Conservation (phyloP, 2,329 filamentous ascomycete species). For the Aureobasidium sp. region DNA sequence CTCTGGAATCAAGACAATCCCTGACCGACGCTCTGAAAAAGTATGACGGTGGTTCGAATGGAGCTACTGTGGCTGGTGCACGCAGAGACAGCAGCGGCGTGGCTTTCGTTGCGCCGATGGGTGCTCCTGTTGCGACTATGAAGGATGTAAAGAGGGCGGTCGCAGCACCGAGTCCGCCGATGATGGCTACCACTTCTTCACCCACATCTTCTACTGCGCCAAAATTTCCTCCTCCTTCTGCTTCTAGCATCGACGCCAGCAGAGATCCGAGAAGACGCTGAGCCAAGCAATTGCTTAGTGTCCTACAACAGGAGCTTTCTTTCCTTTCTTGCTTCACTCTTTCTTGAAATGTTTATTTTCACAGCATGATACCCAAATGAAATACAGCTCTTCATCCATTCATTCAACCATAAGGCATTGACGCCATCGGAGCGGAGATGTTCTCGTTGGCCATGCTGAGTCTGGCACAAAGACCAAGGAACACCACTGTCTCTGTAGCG, state of each 20-base stretch:
- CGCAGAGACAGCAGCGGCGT: neutral
- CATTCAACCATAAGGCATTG: slow-evolving; percentile 2
- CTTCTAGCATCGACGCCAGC: slow-evolving; percentile 12
- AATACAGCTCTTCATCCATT: neutral
- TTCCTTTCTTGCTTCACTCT: neutral
- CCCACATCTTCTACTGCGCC: neutral
- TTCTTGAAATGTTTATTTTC: neutral
- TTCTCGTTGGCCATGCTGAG: slow-evolving; percentile 77
- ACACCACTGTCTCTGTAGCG: slow-evolving; percentile 90
- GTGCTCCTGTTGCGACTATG: neutral
- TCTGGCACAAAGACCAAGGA: slow-evolving; percentile 78
- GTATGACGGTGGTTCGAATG: neutral
- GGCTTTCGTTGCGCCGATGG: neutral
- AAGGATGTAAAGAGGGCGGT: neutral
- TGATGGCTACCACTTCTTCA: neutral
- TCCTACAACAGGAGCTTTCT: no score
- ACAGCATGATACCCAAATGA: slow-evolving; percentile 13
- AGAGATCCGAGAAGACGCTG: slow-evolving; percentile 18
- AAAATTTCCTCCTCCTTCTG: neutral
- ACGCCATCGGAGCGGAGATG: slow-evolving; percentile 18
- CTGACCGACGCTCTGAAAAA: slow-evolving; percentile 3
- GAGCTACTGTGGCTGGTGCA: neutral
- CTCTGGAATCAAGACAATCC: neutral
- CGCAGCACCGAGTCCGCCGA: neutral
- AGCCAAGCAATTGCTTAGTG: no score